Percentiles rank a stretch among this genome's conserved stretches.
Conservation (phyloP, 169 alveolate species). For the Eimeria necatrix region DNA sequence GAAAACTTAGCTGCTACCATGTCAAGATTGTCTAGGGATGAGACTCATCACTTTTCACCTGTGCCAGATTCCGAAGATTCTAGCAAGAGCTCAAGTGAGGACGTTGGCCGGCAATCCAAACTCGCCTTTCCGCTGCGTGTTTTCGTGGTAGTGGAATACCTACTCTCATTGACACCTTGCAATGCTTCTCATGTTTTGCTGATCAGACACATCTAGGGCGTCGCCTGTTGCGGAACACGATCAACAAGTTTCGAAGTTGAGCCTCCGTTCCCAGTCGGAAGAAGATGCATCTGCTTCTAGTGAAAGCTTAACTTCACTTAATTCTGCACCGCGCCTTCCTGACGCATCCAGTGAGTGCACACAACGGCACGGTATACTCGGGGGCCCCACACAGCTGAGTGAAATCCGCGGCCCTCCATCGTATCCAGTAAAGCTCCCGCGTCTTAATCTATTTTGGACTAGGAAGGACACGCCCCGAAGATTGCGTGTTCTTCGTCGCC, state of each 20-base stretch:
- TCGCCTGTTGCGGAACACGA: too few species aligned
- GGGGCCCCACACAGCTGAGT: background rate
- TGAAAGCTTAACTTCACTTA: background rate
- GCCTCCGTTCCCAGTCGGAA: background rate
- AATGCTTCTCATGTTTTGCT: too few species aligned
- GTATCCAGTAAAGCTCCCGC: background rate
- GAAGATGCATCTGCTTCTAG: background rate
- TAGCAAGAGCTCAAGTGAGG: constrained; percentile 39
- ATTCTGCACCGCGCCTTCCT: background rate
- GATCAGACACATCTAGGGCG: too few species aligned
- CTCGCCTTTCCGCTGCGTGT: too few species aligned
- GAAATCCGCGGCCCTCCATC: background rate
- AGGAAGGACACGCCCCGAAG: constrained; percentile 17
- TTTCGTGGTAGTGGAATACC: too few species aligned
- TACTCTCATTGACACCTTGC: too few species aligned
- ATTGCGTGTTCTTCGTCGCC: background rate
- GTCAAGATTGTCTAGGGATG: constrained; percentile 34
- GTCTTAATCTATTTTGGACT: constrained; percentile 52
- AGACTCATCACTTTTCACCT: constrained; percentile 56
- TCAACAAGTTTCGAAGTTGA: too few species aligned
- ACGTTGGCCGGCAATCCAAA: too few species aligned
- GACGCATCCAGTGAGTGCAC: constrained; percentile 9
- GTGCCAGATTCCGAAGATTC: constrained; percentile 40
- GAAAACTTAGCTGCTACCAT: constrained; percentile 50
- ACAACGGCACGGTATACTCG: background rate